These are phyloP conservation scores for Pyricularia pennisetigena DNA, from an alignment of 2,329 filamentous ascomycete genomes.

Conservation along the genomic window DNA sequence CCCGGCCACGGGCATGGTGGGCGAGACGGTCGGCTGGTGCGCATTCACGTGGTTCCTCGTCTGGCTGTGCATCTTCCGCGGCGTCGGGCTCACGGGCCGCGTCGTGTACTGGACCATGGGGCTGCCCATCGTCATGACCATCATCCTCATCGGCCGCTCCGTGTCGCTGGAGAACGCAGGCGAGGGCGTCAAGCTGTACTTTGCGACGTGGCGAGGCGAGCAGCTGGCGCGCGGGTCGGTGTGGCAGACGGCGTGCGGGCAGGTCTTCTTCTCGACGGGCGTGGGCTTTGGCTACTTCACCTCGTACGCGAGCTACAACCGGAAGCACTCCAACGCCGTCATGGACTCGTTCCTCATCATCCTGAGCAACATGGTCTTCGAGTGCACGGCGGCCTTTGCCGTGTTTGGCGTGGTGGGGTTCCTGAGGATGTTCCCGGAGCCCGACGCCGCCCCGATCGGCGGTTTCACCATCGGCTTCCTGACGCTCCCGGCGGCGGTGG, in stretches of 20 bases:
- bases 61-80: conserved; percentile 49
- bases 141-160: conserved; percentile 44
- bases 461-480: conserved; percentile 48
- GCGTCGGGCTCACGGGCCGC: conserved; percentile 45
- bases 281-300: conserved; percentile 51
- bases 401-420: conserved; percentile 47
- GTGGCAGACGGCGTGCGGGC: conserved; percentile 50
- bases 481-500: conserved; percentile 45
- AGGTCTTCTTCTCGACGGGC: conserved; percentile 50
- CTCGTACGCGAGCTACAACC: conserved; percentile 47
- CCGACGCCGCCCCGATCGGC: conserved; percentile 29
- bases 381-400: conserved; percentile 38
- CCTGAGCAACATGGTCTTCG: conserved; percentile 44
- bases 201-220: conserved; percentile 34
- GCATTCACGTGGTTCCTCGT: conserved; percentile 50
- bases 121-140: conserved; percentile 43
- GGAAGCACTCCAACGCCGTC: conserved; percentile 47
- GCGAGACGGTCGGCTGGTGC: conserved; percentile 48
- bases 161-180: conserved; percentile 43
- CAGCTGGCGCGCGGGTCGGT: conserved; percentile 39
- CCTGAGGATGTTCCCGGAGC: conserved; percentile 24
- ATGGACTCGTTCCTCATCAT: conserved; percentile 48
- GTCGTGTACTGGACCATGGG: conserved; percentile 56
- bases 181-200: conserved; percentile 38
- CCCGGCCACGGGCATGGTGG: conserved; percentile 33